These are phyloP conservation scores for Aspergillus caelatus DNA, from an alignment of 2,329 filamentous ascomycete species.

Conservation along the genomic window DNA sequence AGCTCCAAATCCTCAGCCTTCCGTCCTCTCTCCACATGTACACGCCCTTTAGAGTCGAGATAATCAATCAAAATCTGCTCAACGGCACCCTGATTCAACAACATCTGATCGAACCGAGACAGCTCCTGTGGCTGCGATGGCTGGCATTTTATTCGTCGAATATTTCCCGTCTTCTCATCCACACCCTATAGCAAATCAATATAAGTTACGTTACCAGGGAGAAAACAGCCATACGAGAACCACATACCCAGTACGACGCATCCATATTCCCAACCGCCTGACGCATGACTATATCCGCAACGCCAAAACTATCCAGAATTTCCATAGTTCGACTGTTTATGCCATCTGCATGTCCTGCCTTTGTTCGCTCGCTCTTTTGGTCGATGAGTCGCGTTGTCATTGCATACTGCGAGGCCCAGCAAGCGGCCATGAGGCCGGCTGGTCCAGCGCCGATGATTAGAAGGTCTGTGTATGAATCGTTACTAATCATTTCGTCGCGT, in stretches of 20 bases:
- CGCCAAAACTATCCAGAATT: slow-evolving; percentile 72
- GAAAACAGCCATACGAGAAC: too few species aligned
- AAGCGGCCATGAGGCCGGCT: slow-evolving; percentile 20
- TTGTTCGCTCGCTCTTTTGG: slow-evolving; percentile 16
- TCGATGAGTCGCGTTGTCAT: slow-evolving; percentile 27
- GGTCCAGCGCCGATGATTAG: background rate
- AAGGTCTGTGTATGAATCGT: background rate
- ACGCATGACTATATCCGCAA: slow-evolving; percentile 41
- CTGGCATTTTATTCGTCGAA: slow-evolving; percentile 13
- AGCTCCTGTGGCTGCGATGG: background rate
- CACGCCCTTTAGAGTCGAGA: background rate
- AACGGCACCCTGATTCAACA: slow-evolving; percentile 19
- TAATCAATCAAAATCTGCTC: slow-evolving; percentile 19
- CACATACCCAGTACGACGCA: slow-evolving; percentile 19
- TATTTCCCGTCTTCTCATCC: slow-evolving; percentile 7
- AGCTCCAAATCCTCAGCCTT: background rate
- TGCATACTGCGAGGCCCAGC: slow-evolving; percentile 19
- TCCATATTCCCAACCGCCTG: slow-evolving; percentile 11
- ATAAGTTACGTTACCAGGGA: background rate
- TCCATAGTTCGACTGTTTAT: slow-evolving; percentile 69
- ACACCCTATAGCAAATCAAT: background rate
- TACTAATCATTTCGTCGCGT: background rate
- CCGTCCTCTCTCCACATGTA: slow-evolving; percentile 8
- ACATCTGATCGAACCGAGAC: slow-evolving; percentile 15
- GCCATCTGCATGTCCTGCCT: slow-evolving; percentile 53